Evolutionary conservation across 2,329 filamentous ascomycete genomes (phyloP), one percentile per base, ranked within the genome.

Genomic region (Fusarium euwallaceae): DNA sequence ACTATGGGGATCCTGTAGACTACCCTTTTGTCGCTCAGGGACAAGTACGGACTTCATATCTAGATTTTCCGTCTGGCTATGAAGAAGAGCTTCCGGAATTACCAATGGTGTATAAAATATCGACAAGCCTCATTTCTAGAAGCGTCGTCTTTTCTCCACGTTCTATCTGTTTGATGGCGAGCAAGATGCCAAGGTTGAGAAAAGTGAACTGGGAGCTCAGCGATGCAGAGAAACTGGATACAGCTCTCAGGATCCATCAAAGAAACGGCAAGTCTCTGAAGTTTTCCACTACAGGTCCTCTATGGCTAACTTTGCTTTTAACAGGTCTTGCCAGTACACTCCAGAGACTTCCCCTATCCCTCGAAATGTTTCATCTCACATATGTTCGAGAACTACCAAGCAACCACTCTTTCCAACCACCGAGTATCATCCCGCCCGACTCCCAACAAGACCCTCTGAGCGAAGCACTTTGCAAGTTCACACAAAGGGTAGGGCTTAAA

Each of bases 181-280:
- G 45, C 45, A 66, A 69, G 37, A 69, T 69, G 62, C 32, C 56
- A 1, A 34, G 48, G 9, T n/a, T 69, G 32, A 66, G 29, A 27
- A 29, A 14, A 1, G 62, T 51, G 22, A 11, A 14, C 4, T 69
- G 45, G 45, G 36, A 27, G 3, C 53, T 69, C 9, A 36, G 62
- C 55, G 66, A 69, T 12, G 56, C 22, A 6, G 62, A 69, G 39
- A 66, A 61, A 27, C 3, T 37, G 1, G 36, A 66, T 7, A 12
- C 12, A 2, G 6, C 17, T 5, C 10, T 56, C 6, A 61, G 67
- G 36, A 56, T 61, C 10, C 29, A 39, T 3, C 56, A 61, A 27
- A 41, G 62, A 56, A 48, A n/a, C 4, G 41, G 66, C 56, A 39
- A 51, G 66, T 41, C 55, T 11, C 16, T 6, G 1, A 12, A 3